Conservation (phyloP, 768 basidiomycete species). For the Xerocomus brunneocitrinus region DNA sequence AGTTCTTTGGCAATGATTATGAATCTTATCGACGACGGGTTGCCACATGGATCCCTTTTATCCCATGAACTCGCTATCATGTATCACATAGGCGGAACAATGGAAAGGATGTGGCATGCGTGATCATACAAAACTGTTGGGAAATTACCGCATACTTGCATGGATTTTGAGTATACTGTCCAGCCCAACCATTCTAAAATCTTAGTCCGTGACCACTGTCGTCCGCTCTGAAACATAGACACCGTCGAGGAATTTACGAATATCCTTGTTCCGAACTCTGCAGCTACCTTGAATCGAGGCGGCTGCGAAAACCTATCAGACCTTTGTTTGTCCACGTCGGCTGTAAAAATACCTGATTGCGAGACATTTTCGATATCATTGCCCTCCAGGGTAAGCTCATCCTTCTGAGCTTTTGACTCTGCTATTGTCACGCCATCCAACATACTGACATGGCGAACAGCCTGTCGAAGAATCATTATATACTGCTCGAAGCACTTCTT, state of each 20-base stretch:
- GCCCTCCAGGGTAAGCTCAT: slow-evolving; percentile 90
- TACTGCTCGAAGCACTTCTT: neutral
- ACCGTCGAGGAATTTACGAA: slow-evolving; percentile 97
- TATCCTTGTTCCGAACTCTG: slow-evolving; percentile 99
- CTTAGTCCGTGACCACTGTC: slow-evolving; percentile 47
- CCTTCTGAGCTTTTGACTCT: slow-evolving; percentile 91
- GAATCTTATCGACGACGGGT: slow-evolving; percentile 68
- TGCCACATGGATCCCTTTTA: slow-evolving; percentile 85
- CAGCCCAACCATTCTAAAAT: slow-evolving; percentile 6
- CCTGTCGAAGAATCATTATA: slow-evolving; percentile 40
- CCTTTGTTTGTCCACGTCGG: neutral
- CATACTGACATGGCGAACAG: slow-evolving; percentile 90
- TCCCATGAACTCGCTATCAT: slow-evolving; percentile 42
- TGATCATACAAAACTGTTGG: slow-evolving; percentile 26
- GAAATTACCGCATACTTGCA: slow-evolving; percentile 21
- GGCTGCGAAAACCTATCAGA: slow-evolving; percentile 41
- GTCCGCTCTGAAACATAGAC: slow-evolving; percentile 86
- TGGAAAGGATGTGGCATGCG: slow-evolving; percentile 17
- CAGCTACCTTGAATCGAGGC: slow-evolving; percentile 96
- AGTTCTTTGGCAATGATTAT: slow-evolving; percentile 91
- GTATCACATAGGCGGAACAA: slow-evolving; percentile 2
- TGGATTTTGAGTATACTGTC: slow-evolving; percentile 11
- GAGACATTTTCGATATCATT: slow-evolving; percentile 97
- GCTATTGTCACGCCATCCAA: slow-evolving; percentile 76
- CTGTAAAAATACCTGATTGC: slow-evolving; percentile 67